Conservation (phyloP, 164 flowering plant genomes). For the Macadamia integrifolia region DNA sequence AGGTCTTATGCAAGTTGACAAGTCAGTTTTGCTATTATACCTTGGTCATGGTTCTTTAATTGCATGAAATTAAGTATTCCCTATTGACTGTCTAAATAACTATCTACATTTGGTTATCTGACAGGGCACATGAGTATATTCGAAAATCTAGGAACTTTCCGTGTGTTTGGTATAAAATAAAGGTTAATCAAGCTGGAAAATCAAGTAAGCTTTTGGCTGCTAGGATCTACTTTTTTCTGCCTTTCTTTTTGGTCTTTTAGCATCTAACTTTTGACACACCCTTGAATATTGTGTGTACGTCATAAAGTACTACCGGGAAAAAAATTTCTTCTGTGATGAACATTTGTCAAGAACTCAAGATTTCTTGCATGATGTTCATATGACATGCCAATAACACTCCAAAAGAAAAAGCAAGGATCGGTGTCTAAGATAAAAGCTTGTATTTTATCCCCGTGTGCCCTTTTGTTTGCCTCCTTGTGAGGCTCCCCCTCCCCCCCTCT, state of each 20-base stretch:
- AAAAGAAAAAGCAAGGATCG: too few species aligned
- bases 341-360: too few species aligned
- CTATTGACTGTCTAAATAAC: neutral
- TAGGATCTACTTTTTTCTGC: neutral
- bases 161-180: slow-evolving; percentile 63
- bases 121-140: slow-evolving; percentile 83
- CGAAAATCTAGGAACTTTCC: slow-evolving; percentile 43
- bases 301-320: too few species aligned
- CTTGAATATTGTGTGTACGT: neutral
- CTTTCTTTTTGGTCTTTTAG: too few species aligned
- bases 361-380: too few species aligned
- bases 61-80: neutral
- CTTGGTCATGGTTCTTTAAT: neutral
- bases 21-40: slow-evolving; percentile 33
- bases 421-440: too few species aligned
- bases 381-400: too few species aligned
- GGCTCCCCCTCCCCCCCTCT: too few species aligned
- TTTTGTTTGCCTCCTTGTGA: too few species aligned
- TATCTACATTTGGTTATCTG: slow-evolving; percentile 7
- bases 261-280: neutral
- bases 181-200: slow-evolving; percentile 65
- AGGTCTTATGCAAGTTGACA: slow-evolving; percentile 98
- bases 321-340: too few species aligned
- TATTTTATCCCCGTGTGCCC: too few species aligned
- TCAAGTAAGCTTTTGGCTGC: slow-evolving; percentile 41